A percentile compares a stretch with the other conserved stretches of the same genome.
Conservation (phyloP, 2,329 filamentous ascomycete species). For the Chlorencoelia australis region DNA sequence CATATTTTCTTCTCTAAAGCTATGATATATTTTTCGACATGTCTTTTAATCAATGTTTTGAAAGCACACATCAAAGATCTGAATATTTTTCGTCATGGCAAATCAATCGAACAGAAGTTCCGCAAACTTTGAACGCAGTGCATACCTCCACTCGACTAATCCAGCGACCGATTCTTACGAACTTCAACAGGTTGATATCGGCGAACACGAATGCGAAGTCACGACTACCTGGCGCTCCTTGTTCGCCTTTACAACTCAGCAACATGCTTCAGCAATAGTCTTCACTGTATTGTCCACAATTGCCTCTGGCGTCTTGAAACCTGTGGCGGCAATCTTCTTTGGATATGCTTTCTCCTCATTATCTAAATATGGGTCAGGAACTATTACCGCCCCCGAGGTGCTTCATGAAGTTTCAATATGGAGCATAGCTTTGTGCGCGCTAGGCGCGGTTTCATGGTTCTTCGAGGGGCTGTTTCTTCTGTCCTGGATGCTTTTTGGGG, state of each 20-base stretch:
- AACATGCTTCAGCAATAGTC: constrained; percentile 45
- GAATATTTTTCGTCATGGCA: background rate
- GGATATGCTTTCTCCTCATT: constrained; percentile 68
- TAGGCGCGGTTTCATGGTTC: constrained; percentile 59
- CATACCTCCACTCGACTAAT: background rate
- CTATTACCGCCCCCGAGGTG: constrained; percentile 39
- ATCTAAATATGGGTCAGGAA: constrained; percentile 50
- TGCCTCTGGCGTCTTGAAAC: constrained; percentile 51
- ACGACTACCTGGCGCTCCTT: constrained; percentile 32
- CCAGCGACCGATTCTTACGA: background rate
- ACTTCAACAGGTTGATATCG: background rate
- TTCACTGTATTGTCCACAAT: constrained; percentile 46
- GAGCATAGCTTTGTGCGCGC: constrained; percentile 49
- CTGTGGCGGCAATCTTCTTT: constrained; percentile 57
- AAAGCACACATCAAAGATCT: background rate
- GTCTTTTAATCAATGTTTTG: background rate
- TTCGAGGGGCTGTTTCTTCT: constrained; percentile 56
- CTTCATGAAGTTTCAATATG: constrained; percentile 46
- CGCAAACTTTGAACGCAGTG: background rate
- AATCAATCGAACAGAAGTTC: background rate
- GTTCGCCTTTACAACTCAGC: constrained; percentile 61
- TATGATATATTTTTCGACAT: background rate
- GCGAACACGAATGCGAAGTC: constrained; percentile 1
- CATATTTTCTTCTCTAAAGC: background rate
- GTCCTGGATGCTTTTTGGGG: constrained; percentile 69